Conservation (phyloP, 768 basidiomycete genomes). For the Leccinum barrowsii region DNA sequence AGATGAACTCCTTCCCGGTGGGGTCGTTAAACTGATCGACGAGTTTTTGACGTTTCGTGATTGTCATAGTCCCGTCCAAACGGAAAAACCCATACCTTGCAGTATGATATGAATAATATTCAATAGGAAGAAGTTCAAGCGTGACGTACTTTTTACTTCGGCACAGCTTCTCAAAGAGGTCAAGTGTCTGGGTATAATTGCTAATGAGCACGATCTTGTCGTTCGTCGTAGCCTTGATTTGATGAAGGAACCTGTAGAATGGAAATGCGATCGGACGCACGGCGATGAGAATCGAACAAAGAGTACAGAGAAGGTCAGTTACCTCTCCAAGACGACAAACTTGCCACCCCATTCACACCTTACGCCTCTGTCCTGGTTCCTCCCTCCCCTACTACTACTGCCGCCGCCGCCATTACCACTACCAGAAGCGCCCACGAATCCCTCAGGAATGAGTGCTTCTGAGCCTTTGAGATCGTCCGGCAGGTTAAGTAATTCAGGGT, state of each 20-base stretch:
- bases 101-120: background rate
- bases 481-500: constrained; percentile 84
- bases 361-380: constrained; percentile 42
- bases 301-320: constrained; percentile 6
- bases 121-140: background rate
- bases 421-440: constrained; percentile 56
- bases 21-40: constrained; percentile 97
- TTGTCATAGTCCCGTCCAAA: constrained; percentile 92
- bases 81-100: constrained; percentile 87
- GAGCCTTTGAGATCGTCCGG: constrained; percentile 83
- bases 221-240: constrained; percentile 72
- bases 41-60: constrained; percentile 88
- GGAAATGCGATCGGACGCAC: background rate
- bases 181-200: constrained; percentile 94
- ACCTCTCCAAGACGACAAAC: constrained; percentile 92
- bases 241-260: constrained; percentile 72
- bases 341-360: constrained; percentile 88
- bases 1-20: constrained; percentile 89
- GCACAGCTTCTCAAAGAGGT: constrained; percentile 87
- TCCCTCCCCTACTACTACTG: constrained; percentile 40
- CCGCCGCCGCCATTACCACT: background rate
- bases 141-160: constrained; percentile 70
- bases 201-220: constrained; percentile 98
- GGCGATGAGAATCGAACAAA: background rate
- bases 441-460: constrained; percentile 76